phyloP scores from a whole-genome alignment of 2,329 filamentous ascomycete genomes.

The Biscogniauxia mediterranea region DNA sequence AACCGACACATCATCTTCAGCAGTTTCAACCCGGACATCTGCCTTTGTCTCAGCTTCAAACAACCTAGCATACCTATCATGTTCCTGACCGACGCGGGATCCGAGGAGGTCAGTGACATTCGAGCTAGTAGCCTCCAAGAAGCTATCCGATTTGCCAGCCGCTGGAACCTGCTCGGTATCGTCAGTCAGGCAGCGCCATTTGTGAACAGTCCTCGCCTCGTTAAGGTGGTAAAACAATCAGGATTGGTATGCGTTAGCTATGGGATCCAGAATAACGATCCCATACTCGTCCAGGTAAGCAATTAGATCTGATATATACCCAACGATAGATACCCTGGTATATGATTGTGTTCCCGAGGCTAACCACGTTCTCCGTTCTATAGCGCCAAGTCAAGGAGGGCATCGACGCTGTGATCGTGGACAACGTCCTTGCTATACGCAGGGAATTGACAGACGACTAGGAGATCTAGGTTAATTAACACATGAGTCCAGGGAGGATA shows the following conservation, averaged over 20 bases:
- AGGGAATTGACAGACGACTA: constrained; percentile 69
- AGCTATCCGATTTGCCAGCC: constrained; percentile 87
- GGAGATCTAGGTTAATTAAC: background rate
- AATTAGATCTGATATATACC: background rate
- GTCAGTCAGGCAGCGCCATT: constrained; percentile 87
- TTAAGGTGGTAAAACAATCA: constrained; percentile 90
- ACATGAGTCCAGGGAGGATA: background rate
- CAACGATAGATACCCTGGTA: too few species aligned
- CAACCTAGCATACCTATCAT: constrained; percentile 95
- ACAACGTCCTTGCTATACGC: constrained; percentile 88
- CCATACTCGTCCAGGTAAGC: constrained; percentile 78
- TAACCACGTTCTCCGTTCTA: constrained; percentile 10
- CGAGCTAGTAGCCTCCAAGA: constrained; percentile 90
- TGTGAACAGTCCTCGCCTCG: constrained; percentile 82
- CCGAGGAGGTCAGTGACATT: constrained; percentile 79
- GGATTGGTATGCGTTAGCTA: constrained; percentile 95
- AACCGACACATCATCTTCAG: constrained; percentile 94
- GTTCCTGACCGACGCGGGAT: constrained; percentile 88
- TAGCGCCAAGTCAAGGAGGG: constrained; percentile 89
- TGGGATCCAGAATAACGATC: constrained; percentile 85
- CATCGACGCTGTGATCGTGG: constrained; percentile 97
- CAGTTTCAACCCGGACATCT: constrained; percentile 96
- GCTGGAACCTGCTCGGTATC: constrained; percentile 93
- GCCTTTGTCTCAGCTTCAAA: constrained; percentile 90
- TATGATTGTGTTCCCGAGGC: constrained; percentile 8